These are phyloP conservation scores for Chiua sp. DNA, from an alignment of 1,284 basidiomycete species.

Conservation along the genomic window DNA sequence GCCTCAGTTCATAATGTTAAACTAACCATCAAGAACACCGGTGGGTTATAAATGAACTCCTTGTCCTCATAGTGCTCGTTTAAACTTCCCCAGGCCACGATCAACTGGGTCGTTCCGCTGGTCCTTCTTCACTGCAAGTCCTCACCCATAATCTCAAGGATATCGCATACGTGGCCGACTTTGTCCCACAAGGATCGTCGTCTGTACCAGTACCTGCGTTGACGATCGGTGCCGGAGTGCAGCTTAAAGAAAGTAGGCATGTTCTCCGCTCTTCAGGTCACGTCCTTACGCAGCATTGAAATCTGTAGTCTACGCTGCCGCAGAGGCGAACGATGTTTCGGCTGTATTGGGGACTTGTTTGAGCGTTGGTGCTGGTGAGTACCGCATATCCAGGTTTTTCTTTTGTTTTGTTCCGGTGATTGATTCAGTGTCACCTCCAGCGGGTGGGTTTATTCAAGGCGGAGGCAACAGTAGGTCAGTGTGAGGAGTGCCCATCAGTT, in stretches of 20 bases:
- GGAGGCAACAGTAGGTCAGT: conserved; percentile 24
- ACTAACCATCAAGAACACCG: conserved; percentile 24
- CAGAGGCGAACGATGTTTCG: conserved; percentile 12
- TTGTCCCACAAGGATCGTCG: conserved; percentile 19
- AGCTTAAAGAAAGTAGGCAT: conserved; percentile 13
- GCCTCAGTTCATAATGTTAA: conserved; percentile 17
- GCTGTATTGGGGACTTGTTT: conserved; percentile 18
- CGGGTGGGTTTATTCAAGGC: conserved; percentile 20
- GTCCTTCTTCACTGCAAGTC: conserved; percentile 17
- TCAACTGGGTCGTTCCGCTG: conserved; percentile 22
- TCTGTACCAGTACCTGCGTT: conserved; percentile 14
- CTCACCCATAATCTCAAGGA: conserved; percentile 16
- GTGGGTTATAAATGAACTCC: not conserved
- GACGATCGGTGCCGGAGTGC: conserved; percentile 17
- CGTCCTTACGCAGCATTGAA: no score
- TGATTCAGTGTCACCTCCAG: not conserved
- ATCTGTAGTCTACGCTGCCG: conserved; percentile 14
- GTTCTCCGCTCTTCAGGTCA: no score
- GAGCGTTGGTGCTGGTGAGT: conserved; percentile 23
- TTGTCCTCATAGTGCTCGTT: not conserved
- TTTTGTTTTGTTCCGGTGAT: not conserved
- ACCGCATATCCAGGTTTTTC: no score
- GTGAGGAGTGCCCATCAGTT: not conserved
- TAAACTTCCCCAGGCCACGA: conserved; percentile 17
- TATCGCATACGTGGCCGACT: conserved; percentile 13